A percentile compares a stretch with the other conserved stretches of the same genome.
phyloP scores from a whole-genome alignment of 805 yeast species.

The Grigorovia yakushimaensis region DNA sequence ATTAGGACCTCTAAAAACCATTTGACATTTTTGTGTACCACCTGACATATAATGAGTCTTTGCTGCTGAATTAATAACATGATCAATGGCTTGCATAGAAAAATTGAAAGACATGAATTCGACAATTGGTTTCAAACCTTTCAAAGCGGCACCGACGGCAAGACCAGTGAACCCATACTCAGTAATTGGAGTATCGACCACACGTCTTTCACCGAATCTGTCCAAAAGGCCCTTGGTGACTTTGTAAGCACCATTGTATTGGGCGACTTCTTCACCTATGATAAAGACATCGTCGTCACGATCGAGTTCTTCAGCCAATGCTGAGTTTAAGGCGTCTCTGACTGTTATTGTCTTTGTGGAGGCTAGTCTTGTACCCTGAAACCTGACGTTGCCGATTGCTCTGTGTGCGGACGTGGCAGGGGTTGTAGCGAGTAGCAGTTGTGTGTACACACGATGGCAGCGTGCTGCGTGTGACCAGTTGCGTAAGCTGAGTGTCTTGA shows the following conservation, averaged over 20 bases:
- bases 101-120: constrained; percentile 99
- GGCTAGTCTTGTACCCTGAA: constrained; percentile 16
- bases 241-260: constrained; percentile 98
- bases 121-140: constrained; percentile 91
- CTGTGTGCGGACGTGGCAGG: background rate
- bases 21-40: constrained; percentile 94
- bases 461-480: background rate
- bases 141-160: constrained; percentile 92
- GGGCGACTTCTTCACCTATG: constrained; percentile 99
- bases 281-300: constrained; percentile 87
- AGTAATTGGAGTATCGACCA: constrained; percentile 94
- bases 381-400: background rate
- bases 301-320: constrained; percentile 95
- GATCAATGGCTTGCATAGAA: constrained; percentile 99
- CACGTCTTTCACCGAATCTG: constrained; percentile 88
- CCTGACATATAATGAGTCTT: constrained; percentile 99
- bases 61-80: constrained; percentile 96
- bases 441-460: background rate
- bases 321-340: constrained; percentile 92
- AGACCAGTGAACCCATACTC: constrained; percentile 98
- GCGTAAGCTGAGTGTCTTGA: background rate
- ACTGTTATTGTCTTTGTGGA: constrained; percentile 68
- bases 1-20: constrained; percentile 98
- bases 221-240: constrained; percentile 92
- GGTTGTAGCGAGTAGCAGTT: background rate